Evolutionary conservation across 192 early-diverging fungal genomes (phyloP).

Genomic region (Backusella tuberculispora): DNA sequence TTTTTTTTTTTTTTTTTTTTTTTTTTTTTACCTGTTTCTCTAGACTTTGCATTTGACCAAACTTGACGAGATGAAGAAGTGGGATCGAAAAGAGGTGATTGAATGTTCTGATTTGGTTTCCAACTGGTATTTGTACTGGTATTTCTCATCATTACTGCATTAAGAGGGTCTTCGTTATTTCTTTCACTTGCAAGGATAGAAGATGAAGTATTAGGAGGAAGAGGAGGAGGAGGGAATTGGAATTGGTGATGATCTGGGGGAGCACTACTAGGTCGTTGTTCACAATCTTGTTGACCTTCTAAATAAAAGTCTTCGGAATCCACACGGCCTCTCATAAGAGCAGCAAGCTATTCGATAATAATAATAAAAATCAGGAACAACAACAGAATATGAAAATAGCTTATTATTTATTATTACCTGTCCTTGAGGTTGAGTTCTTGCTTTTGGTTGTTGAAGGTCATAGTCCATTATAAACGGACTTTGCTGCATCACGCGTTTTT

Average conservation of each 20-base stretch:
- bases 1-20: neutral
- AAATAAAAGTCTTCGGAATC: slow-evolving; percentile 24
- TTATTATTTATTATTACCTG: slow-evolving; percentile 13
- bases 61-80: slow-evolving; percentile 29
- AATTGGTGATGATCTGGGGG: slow-evolving; percentile 26
- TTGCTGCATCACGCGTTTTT: slow-evolving; percentile 21
- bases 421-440: slow-evolving; percentile 28
- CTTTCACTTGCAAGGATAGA: neutral
- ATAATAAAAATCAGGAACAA: neutral
- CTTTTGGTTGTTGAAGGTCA: slow-evolving; percentile 28
- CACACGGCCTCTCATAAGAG: slow-evolving; percentile 28
- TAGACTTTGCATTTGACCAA: slow-evolving; percentile 22
- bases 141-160: slow-evolving; percentile 12
- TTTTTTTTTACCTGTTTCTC: slow-evolving; percentile 9
- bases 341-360: slow-evolving; percentile 10
- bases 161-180: neutral
- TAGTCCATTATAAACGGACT: slow-evolving; percentile 28
- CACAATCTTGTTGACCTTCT: slow-evolving; percentile 2
- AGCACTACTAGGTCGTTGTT: slow-evolving; percentile 25
- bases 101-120: neutral
- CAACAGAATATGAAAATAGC: neutral
- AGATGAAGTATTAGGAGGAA: neutral
- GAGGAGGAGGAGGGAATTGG: neutral
- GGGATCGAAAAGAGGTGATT: slow-evolving; percentile 23
- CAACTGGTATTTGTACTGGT: neutral